A percentile compares a stretch with the other conserved stretches of the same genome.
Conservation (phyloP, 495 filamentous ascomycete species). For the Penicillium egyptiacum region DNA sequence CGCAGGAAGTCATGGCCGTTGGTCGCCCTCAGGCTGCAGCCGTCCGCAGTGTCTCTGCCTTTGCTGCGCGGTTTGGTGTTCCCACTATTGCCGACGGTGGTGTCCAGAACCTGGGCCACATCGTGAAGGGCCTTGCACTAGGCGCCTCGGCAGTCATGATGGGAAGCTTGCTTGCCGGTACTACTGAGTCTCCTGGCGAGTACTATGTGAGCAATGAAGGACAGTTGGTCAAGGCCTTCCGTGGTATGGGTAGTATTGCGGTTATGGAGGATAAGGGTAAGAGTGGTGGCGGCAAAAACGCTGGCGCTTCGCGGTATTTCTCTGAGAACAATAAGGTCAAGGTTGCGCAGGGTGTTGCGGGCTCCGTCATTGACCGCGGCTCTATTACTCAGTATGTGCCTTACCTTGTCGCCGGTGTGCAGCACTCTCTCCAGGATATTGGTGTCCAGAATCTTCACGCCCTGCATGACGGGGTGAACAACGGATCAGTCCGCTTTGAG, state of each 20-base stretch:
- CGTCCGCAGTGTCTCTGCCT: constrained; percentile 82
- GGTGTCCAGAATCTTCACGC: constrained; percentile 74
- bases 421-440: constrained; percentile 96
- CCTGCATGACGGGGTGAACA: constrained; percentile 71
- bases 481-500: constrained; percentile 87
- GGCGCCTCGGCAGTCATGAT: constrained; percentile 98
- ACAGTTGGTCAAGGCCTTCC: constrained; percentile 97
- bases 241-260: constrained; percentile 97
- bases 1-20: constrained; percentile 99
- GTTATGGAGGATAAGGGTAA: constrained; percentile 97
- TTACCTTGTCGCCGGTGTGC: constrained; percentile 90
- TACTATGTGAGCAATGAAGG: constrained; percentile 94
- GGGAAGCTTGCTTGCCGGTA: constrained; percentile 95
- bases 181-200: constrained; percentile 94
- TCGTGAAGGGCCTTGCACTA: constrained; percentile 94
- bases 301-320: constrained; percentile 97
- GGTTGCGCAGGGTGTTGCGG: constrained; percentile 93
- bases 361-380: constrained; percentile 67
- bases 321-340: constrained; percentile 91
- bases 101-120: constrained; percentile 97
- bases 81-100: constrained; percentile 98
- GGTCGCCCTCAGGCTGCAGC: constrained; percentile 92
- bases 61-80: constrained; percentile 91
- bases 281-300: constrained; percentile 74
- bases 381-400: constrained; percentile 92